phyloP scores from a whole-genome alignment of 768 basidiomycete genomes.

The Agrocybe chaxingu region DNA sequence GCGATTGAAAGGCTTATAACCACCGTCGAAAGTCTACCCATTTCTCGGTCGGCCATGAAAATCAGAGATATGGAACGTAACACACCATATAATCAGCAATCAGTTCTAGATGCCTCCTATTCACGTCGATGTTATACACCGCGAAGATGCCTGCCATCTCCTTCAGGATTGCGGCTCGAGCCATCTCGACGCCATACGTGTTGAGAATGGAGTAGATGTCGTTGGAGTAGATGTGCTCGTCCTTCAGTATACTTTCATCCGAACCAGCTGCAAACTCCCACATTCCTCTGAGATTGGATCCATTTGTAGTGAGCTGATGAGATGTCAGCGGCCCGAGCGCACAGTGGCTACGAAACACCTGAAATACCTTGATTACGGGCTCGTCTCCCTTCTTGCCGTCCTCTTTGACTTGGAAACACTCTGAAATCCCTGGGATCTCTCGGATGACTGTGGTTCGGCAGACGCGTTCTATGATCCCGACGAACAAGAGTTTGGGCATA shows the following conservation, averaged over 20 bases:
- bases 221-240: constrained; percentile 86
- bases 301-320: constrained; percentile 77
- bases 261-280: constrained; percentile 68
- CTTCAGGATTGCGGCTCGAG: constrained; percentile 82
- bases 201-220: constrained; percentile 89
- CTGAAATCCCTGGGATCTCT: constrained; percentile 83
- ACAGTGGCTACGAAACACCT: neutral
- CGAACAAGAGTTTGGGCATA: constrained; percentile 89
- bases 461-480: constrained; percentile 87
- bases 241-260: constrained; percentile 63
- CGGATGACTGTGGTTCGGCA: constrained; percentile 85
- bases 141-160: constrained; percentile 93
- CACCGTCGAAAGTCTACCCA: constrained; percentile 92
- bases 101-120: constrained; percentile 89
- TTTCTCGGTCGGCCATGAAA: neutral
- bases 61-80: constrained; percentile 1
- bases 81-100: constrained; percentile 99
- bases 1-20: constrained; percentile 97
- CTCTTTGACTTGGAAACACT: constrained; percentile 78
- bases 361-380: constrained; percentile 45
- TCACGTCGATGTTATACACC: constrained; percentile 94
- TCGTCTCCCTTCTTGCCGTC: constrained; percentile 50
- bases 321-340: neutral
- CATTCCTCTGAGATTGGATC: constrained; percentile 88
- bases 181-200: constrained; percentile 97